Base-by-base conservation (phyloP, 192 early-diverging fungal genomes). In the Entrophospora sp. region DNA sequence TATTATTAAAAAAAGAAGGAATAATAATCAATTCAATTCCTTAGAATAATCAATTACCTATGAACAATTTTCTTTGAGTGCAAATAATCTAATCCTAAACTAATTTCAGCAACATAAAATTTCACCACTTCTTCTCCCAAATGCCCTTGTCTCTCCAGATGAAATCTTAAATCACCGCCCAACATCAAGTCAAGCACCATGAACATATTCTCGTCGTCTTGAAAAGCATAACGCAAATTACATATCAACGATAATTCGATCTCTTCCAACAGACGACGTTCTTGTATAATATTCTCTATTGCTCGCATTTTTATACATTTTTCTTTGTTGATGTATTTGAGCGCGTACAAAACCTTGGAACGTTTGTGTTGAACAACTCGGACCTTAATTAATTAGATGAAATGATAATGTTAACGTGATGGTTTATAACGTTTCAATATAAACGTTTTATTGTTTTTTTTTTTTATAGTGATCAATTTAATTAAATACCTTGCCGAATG, bases 321-420 rank as follows among this genome's bases (percentile, higher is more conserved):
- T n/a, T 75, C 81, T 79, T 97, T 97, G 81, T 89, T 93, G 81
- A 97, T 97, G 73, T 95, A 95, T 74, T 97, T 97, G 45, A 97
- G 82, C n/a, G 95, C 95, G 52, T 88, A 97, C 42, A 90, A 79
- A 52, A 82, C 75, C 63, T 87, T 83, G 0, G 87, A 83, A 8
- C 77, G 75, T 64, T 87, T 90, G 72, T 95, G 92, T 75, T 97
- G 90, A 2, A 95, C 94, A 0, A 98, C 89, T 16, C 92, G 88
- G 44, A 95, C 89, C 81, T 88, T 16, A 10, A 24, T 3, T 27
- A 40, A 49, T 49, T 28, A 18, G 30, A 48, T 40, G 24, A 13
- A 48, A 22, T 68, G 22, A 42, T 28, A 69, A 63, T 22, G 7
- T 51, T 51, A 51, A n/a, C 24, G 48, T 20, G 34, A 13, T 5